Conservation (phyloP, 345 rosid genomes). For the Syzygium aromaticum region DNA sequence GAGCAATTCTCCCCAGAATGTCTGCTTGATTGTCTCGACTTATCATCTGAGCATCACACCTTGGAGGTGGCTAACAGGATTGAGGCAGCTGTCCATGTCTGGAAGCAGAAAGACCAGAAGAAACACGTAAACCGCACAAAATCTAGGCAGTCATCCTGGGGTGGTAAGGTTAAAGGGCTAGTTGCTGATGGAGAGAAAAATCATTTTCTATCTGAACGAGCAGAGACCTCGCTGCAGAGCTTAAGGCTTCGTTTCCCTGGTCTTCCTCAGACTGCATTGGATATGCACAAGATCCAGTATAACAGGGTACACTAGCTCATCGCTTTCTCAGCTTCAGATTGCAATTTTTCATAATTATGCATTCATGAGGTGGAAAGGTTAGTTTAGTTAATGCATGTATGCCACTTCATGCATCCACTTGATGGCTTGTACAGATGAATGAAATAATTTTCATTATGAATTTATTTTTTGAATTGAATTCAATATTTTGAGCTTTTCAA, state of each 20-base stretch:
- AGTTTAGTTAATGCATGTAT: not conserved
- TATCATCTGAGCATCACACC: constrained; percentile 78
- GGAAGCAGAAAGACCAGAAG: constrained; percentile 63
- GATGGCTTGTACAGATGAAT: not conserved
- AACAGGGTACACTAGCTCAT: constrained; percentile 41
- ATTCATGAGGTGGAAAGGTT: not conserved
- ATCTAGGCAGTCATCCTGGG: constrained; percentile 53
- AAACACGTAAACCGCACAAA: constrained; percentile 31
- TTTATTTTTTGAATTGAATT: too few species aligned
- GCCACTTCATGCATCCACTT: not conserved
- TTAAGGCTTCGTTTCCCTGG: constrained; percentile 79
- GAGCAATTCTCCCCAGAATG: constrained; percentile 78
- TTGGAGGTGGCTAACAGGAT: constrained; percentile 75
- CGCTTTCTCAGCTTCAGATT: not conserved
- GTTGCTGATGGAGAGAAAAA: constrained; percentile 54
- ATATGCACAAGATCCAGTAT: constrained; percentile 94
- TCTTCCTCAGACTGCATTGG: constrained; percentile 86
- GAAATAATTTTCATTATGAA: too few species aligned
- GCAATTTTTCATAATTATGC: not conserved
- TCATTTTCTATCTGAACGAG: constrained; percentile 55
- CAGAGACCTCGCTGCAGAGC: constrained; percentile 68
- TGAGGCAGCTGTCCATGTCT: constrained; percentile 78
- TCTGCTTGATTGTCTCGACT: constrained; percentile 81
- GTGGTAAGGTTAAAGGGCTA: constrained; percentile 89
- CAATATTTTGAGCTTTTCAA: not conserved